Percentiles rank a stretch among this genome's conserved stretches.
phyloP scores from a whole-genome alignment of 2,329 filamentous ascomycete genomes.

The Corinectria fuckeliana region DNA sequence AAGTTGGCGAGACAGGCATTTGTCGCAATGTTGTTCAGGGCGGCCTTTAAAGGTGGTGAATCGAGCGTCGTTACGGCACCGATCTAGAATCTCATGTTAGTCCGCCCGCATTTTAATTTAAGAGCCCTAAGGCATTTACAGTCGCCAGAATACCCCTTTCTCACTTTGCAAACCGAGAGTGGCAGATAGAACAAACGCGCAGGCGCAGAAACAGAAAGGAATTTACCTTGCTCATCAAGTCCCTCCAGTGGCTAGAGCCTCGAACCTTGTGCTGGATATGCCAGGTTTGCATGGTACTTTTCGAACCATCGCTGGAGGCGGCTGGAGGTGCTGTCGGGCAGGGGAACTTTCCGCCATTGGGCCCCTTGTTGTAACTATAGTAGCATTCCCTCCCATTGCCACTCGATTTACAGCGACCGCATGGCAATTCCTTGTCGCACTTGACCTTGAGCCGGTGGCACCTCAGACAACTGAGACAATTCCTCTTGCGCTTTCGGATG shows the following conservation, averaged over 20 bases:
- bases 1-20: constrained; percentile 46
- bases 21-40: constrained; percentile 43
- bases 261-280: constrained; percentile 44
- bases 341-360: constrained; percentile 45
- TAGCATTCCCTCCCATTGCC: constrained; percentile 46
- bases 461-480: constrained; percentile 45
- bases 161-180: too few relatives aligned
- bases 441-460: constrained; percentile 48
- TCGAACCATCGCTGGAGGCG: constrained; percentile 33
- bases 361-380: constrained; percentile 47
- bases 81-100: constrained; percentile 31
- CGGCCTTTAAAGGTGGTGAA: constrained; percentile 36
- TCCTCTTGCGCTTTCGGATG: constrained; percentile 45
- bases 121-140: neutral
- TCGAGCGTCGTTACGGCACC: constrained; percentile 35
- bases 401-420: constrained; percentile 43
- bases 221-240: constrained; percentile 46
- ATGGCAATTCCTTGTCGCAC: constrained; percentile 47
- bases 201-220: neutral
- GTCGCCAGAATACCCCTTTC: neutral
- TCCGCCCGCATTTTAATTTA: neutral
- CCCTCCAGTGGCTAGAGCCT: constrained; percentile 46
- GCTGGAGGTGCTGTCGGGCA: constrained; percentile 37
- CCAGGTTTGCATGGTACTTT: constrained; percentile 41
- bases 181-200: too few relatives aligned